Evolutionary conservation across 108 stramenopile genomes (phyloP), one percentile per base, ranked within the genome.

Genomic region (Skeletonema grethae): DNA sequence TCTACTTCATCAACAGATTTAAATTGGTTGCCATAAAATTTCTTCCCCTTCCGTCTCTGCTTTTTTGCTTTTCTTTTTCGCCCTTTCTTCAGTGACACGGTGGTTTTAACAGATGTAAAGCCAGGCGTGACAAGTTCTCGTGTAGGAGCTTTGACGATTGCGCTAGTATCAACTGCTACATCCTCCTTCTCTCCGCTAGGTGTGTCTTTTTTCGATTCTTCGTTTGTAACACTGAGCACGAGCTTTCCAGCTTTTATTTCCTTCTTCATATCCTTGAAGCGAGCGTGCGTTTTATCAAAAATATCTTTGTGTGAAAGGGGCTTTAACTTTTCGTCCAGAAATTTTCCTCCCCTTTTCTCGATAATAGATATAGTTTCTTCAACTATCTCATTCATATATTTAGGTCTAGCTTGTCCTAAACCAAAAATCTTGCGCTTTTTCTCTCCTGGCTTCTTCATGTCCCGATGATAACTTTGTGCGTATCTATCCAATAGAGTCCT

Each of bases 201-300:
- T 2, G 22, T 9, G 1, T 53, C 50, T 22, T 20, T 2, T 53
- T 1, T 7, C 4, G 8, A 5, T 53, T 53, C 50, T 2, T 53
- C 22, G 2, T 53, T 53, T 1, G 50, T 6, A 8, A 10, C 22
- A 22, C 7, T 24, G 22, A 53, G 20, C 8, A 53, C 50, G 16
- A 53, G 50, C 50, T 53, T 53, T 53, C 50, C 50, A 8, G 22
- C 8, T 8, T 24, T 53, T 24, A 53, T 53, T 53, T 53, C 50
- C 50, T 53, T 53, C 50, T 53, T 53, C 50, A 53, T 24, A 8
- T 53, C 50, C 22, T 53, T 53, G 50, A 53, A 53, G 8, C 50
- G 50, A 22, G 6, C 9, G 50, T 24, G 50, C 22, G 50, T 53
- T 53, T 53, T 53, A 9, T 22, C 50, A 53, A 53, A 6, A 53